Conservation (phyloP, 306 rosid species). For the Vigna reflexopilosa region DNA sequence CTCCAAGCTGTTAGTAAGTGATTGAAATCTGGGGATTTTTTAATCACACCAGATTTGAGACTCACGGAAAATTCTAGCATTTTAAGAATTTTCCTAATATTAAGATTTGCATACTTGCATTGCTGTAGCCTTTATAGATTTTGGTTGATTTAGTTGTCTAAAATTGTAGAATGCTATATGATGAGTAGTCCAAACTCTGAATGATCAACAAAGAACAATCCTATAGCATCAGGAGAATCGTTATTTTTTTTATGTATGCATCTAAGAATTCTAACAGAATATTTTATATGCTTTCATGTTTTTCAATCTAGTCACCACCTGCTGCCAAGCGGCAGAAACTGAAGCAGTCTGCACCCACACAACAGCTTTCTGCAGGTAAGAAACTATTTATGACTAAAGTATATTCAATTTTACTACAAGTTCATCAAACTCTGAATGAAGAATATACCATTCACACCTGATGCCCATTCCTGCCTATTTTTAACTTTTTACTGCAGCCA, state of each 20-base stretch:
- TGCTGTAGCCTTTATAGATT: neutral
- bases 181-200: neutral
- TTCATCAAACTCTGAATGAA: conserved; percentile 33
- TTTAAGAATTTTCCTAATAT: conserved; percentile 22
- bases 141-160: conserved; percentile 22
- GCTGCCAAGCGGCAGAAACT: conserved; percentile 64
- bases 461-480: conserved; percentile 34
- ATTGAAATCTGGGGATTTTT: conserved; percentile 36
- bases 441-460: conserved; percentile 36
- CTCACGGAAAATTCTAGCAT: conserved; percentile 26
- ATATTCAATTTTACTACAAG: conserved; percentile 20
- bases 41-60: conserved; percentile 13
- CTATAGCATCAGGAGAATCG: neutral
- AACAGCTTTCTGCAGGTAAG: conserved; percentile 65
- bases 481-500: conserved; percentile 56
- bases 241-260: neutral
- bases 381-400: conserved; percentile 33
- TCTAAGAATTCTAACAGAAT: conserved; percentile 35
- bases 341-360: conserved; percentile 54
- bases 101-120: conserved; percentile 18
- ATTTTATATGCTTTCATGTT: conserved; percentile 42
- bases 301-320: conserved; percentile 62
- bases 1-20: conserved; percentile 6
- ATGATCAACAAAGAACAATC: neutral
- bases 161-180: conserved; percentile 12